Percentiles rank a stretch among this genome's conserved stretches.
Evolutionary conservation across 257 asterid genomes (phyloP).

Genomic region (Solanum piurae): DNA sequence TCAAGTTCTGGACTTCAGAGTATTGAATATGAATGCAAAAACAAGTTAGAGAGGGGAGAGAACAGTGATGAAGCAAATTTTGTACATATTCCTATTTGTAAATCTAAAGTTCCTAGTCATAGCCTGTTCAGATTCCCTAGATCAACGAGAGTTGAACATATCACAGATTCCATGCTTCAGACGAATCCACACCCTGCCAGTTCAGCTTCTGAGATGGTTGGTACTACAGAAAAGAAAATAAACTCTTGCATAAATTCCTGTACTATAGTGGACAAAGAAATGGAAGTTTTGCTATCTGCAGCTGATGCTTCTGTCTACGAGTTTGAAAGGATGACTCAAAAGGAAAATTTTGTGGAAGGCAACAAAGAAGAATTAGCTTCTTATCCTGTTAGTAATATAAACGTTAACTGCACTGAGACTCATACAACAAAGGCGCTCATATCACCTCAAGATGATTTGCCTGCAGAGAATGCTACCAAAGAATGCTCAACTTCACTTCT

Average conservation of each 20-base stretch:
- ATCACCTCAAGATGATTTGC: constrained; percentile 11
- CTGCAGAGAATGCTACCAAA: constrained; percentile 3
- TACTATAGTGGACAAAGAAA: constrained; percentile 23
- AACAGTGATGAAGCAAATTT: constrained; percentile 4
- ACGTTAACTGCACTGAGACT: constrained; percentile 11
- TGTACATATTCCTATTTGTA: constrained; percentile 9
- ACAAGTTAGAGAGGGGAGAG: constrained; percentile 1
- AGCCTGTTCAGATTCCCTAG: constrained; percentile 5
- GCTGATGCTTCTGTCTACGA: constrained; percentile 11
- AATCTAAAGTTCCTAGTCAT: constrained; percentile 1
- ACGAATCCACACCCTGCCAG: constrained; percentile 12
- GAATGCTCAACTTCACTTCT: background rate
- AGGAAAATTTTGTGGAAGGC: constrained; percentile 2
- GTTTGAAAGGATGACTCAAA: constrained; percentile 15
- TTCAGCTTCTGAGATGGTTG: constrained; percentile 12
- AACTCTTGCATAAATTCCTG: constrained; percentile 11
- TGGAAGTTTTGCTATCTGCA: constrained; percentile 13
- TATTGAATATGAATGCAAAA: constrained; percentile 1
- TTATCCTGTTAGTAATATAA: constrained; percentile 19
- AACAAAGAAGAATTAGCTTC: constrained; percentile 6
- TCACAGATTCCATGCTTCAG: constrained; percentile 10
- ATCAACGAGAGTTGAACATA: constrained; percentile 6
- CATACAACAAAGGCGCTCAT: constrained; percentile 4
- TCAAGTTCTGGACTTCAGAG: constrained; percentile 6
- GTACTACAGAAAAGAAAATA: constrained; percentile 2